phyloP scores from a whole-genome alignment of 495 filamentous ascomycete species.

The Pseudotulostoma volvatum region DNA sequence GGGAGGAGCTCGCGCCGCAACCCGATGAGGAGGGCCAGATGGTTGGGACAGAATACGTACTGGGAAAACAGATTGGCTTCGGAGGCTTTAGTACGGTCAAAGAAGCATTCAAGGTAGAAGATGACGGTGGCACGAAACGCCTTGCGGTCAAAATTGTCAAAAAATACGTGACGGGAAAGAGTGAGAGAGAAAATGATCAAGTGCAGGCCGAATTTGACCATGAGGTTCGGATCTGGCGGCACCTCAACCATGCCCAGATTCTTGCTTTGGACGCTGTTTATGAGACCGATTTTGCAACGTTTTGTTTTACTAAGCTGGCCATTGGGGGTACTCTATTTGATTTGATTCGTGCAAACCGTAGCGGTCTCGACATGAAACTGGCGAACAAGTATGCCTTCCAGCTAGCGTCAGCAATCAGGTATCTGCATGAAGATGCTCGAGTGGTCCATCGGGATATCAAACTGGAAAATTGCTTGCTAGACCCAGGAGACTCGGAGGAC shows the following conservation, averaged over 20 bases:
- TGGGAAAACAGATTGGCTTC: slow-evolving; percentile 52
- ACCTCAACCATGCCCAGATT: slow-evolving; percentile 48
- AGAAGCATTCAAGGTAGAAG: slow-evolving; percentile 52
- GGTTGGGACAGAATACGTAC: slow-evolving; percentile 54
- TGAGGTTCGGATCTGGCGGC: slow-evolving; percentile 56
- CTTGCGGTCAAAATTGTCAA: slow-evolving; percentile 60
- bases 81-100: slow-evolving; percentile 59
- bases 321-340: slow-evolving; percentile 59
- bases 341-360: slow-evolving; percentile 41
- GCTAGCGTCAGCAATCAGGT: slow-evolving; percentile 51
- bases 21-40: slow-evolving; percentile 62
- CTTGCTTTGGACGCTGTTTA: slow-evolving; percentile 51
- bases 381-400: slow-evolving; percentile 51
- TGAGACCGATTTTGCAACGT: slow-evolving; percentile 55
- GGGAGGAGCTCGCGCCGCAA: slow-evolving; percentile 26
- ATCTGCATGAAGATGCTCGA: slow-evolving; percentile 55
- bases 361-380: slow-evolving; percentile 34
- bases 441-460: slow-evolving; percentile 64
- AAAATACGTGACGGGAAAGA: slow-evolving; percentile 38
- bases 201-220: slow-evolving; percentile 60
- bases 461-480: slow-evolving; percentile 60
- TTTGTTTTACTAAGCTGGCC: slow-evolving; percentile 54
- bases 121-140: slow-evolving; percentile 31
- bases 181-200: slow-evolving; percentile 48
- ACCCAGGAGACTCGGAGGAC: slow-evolving; percentile 32